Evolutionary conservation across 177 flowering plant genomes (phyloP), one percentile per base, ranked within the genome.

Genomic region (Telopea speciosissima): DNA sequence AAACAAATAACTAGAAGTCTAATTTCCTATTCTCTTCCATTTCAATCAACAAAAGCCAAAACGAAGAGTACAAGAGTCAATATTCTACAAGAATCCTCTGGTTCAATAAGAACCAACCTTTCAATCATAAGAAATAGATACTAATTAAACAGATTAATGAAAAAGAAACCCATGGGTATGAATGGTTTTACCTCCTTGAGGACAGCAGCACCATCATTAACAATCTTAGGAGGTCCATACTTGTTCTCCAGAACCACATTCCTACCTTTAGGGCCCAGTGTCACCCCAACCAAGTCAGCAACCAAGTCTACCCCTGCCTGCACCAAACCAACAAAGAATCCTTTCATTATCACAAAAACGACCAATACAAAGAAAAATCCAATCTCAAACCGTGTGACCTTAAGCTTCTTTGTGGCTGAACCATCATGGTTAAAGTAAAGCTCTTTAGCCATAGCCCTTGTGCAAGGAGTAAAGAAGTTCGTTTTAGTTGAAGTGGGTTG

Each of bases 171-270:
- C 3, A 24, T 19, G 28, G 22, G 26, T 13, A 16, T 25, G 23
- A 17, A 4, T 45, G 36, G 28, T 45, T 44, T 33, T 66, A 90
- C 98, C 97, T 93, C 78, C 78, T 93, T 91, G 70, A 89, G 93
- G 3, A 93, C 93, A 74, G 97, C 86, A 68, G 80, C 97, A 62
- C 97, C 98, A 81, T 93, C 97, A 76, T 93, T 93, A 40, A 93
- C 92, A 80, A 93, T 93, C 81, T 88, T 93, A 17, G 97, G 98
- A 14, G 98, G 89, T 28, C 98, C 96, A 78, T 93, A 90, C 82
- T 91, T 93, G 78, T 90, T 93, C 80, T 86, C 82, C 80, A 93
- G 66, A 75, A 93, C 91, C 70, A 93, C 97, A 84, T 93, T 93
- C 79, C 98, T 90, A 70, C 98, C 98, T 59, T 89, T 93, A 1